These are phyloP conservation scores for Boletellus sp. DNA, from an alignment of 768 basidiomycete genomes.

Conservation along the genomic window DNA sequence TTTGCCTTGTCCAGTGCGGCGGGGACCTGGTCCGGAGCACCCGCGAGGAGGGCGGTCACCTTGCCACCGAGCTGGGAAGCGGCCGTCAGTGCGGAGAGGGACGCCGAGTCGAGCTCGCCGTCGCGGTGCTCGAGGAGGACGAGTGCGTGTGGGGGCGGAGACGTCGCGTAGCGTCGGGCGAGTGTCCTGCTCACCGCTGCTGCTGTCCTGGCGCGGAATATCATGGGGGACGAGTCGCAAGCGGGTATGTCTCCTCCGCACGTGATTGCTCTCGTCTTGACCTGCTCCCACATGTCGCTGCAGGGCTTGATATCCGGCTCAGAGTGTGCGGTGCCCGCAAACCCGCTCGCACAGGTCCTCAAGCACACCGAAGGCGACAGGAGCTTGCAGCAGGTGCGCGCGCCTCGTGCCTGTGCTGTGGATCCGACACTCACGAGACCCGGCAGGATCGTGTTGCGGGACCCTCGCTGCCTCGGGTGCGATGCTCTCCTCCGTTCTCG, in stretches of 20 bases:
- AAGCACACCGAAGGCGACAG: constrained; percentile 89
- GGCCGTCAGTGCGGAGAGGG: constrained; percentile 88
- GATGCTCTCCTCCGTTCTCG: constrained; percentile 13
- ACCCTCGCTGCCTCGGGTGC: constrained; percentile 66
- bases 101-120: constrained; percentile 78
- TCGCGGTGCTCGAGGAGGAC: constrained; percentile 87
- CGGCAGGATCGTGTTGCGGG: constrained; percentile 70
- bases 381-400: constrained; percentile 76
- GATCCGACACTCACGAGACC: neutral
- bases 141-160: constrained; percentile 65
- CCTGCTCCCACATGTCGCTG: constrained; percentile 52
- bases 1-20: constrained; percentile 69
- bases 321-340: constrained; percentile 81
- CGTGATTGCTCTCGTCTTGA: constrained; percentile 12
- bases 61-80: constrained; percentile 82
- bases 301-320: constrained; percentile 82
- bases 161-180: constrained; percentile 50
- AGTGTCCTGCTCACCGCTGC: constrained; percentile 31
- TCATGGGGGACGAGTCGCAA: constrained; percentile 13
- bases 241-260: constrained; percentile 4
- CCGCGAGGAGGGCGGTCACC: constrained; percentile 76
- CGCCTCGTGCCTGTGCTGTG: neutral
- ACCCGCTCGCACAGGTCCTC: constrained; percentile 84
- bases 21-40: constrained; percentile 63
- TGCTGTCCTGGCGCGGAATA: constrained; percentile 20